Percentiles rank a stretch among this genome's conserved stretches.
Evolutionary conservation across 2,329 filamentous ascomycete species (phyloP).

Genomic region (Neoascochyta sp.): DNA sequence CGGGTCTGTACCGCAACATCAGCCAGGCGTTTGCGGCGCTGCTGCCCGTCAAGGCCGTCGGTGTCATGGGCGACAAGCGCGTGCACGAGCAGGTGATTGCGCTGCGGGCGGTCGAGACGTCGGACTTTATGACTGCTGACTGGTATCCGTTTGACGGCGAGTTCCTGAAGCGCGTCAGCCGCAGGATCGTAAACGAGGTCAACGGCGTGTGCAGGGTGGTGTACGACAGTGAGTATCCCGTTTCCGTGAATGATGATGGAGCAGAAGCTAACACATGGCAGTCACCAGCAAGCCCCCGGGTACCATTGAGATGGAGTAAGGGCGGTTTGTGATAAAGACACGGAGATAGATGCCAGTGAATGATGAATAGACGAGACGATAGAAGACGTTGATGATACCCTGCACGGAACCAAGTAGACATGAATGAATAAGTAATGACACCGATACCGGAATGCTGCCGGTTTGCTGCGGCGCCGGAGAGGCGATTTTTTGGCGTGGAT

Average conservation of each 20-base stretch:
- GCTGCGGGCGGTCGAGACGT: slow-evolving; percentile 59
- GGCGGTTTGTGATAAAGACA: not conserved
- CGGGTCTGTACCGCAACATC: slow-evolving; percentile 70
- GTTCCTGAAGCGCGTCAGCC: slow-evolving; percentile 63
- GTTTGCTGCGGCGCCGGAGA: no score
- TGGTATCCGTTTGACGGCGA: slow-evolving; percentile 62
- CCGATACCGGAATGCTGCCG: slow-evolving; percentile 22
- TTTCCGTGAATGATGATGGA: slow-evolving; percentile 1
- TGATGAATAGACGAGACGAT: slow-evolving; percentile 19
- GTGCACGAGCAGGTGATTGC: slow-evolving; percentile 62
- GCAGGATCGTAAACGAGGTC: slow-evolving; percentile 71
- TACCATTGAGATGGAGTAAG: slow-evolving; percentile 71
- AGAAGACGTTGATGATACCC: slow-evolving; percentile 27
- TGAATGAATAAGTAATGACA: slow-evolving; percentile 6
- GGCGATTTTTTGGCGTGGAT: no score
- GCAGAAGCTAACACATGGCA: slow-evolving; percentile 21
- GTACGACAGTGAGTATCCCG: slow-evolving; percentile 59
- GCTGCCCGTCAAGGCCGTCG: slow-evolving; percentile 61
- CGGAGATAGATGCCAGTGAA: slow-evolving; percentile 3
- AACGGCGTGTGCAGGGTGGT: slow-evolving; percentile 67
- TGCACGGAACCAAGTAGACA: slow-evolving; percentile 14
- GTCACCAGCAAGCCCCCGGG: slow-evolving; percentile 65
- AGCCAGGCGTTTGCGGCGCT: slow-evolving; percentile 68
- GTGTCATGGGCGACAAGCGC: slow-evolving; percentile 67
- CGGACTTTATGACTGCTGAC: slow-evolving; percentile 73